Evolutionary conservation across 106 monocot species (phyloP).

Genomic region (Platanthera zijinensis): DNA sequence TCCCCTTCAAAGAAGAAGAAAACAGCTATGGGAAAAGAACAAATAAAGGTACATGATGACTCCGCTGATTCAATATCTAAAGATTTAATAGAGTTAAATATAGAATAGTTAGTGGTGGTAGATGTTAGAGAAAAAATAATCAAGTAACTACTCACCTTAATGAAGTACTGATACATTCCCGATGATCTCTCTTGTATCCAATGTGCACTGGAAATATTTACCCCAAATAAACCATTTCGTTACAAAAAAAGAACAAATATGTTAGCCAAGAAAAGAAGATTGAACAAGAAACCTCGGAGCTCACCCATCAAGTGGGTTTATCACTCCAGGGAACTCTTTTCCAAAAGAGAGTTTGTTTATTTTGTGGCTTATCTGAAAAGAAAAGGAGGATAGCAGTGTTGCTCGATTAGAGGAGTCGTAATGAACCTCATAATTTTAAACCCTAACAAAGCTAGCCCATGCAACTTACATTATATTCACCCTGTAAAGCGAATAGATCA

Average conservation of each 20-base stretch:
- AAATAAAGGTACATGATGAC: neutral
- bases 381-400: neutral
- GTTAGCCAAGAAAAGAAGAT: neutral
- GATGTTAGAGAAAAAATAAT: neutral
- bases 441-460: neutral
- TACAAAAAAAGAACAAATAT: conserved; percentile 2
- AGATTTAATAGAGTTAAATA: neutral
- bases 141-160: conserved; percentile 52
- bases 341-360: conserved; percentile 33
- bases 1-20: too few relatives aligned
- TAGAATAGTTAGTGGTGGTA: neutral
- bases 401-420: neutral
- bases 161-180: conserved; percentile 87
- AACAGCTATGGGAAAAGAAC: neutral
- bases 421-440: neutral
- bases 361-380: conserved; percentile 25
- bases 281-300: conserved; percentile 4
- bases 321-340: conserved; percentile 26
- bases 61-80: neutral
- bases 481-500: conserved; percentile 13
- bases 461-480: conserved; percentile 21
- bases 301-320: conserved; percentile 84
- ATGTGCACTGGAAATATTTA: conserved; percentile 35
- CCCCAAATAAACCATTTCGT: neutral
- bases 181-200: conserved; percentile 59